These are phyloP conservation scores for Plasmopara muralis DNA, from an alignment of 352 stramenopile species.

Conservation along the genomic window DNA sequence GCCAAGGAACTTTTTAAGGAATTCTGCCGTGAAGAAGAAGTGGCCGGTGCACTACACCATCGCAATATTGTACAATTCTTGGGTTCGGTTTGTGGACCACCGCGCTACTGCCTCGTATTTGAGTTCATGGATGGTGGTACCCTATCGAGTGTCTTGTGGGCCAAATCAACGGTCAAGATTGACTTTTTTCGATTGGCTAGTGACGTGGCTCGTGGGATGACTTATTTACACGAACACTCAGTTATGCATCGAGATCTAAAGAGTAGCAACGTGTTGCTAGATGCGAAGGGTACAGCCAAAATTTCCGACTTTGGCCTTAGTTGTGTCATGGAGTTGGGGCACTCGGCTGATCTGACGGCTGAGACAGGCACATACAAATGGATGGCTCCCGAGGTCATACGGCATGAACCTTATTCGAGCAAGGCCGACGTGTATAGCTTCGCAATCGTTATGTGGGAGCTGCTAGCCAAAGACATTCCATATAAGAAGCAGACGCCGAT, in stretches of 20 bases:
- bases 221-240: conserved; percentile 83
- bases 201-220: conserved; percentile 68
- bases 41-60: conserved; percentile 48
- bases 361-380: conserved; percentile 81
- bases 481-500: conserved; percentile 58
- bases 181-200: conserved; percentile 54
- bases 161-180: conserved; percentile 21
- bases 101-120: conserved; percentile 57
- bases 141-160: conserved; percentile 36
- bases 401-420: conserved; percentile 83
- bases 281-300: conserved; percentile 46
- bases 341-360: conserved; percentile 45
- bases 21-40: conserved; percentile 46
- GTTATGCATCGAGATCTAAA: conserved; percentile 91
- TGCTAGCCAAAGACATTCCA: conserved; percentile 52
- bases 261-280: conserved; percentile 84
- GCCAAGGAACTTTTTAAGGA: conserved; percentile 48
- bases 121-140: conserved; percentile 64
- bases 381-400: conserved; percentile 89
- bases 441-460: conserved; percentile 61
- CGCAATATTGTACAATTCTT: conserved; percentile 59
- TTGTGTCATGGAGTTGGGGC: conserved; percentile 47
- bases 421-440: conserved; percentile 91
- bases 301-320: conserved; percentile 72
- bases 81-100: conserved; percentile 36